Evolutionary conservation across 768 basidiomycete genomes (phyloP).

Genomic region (Leccinum variicolor): DNA sequence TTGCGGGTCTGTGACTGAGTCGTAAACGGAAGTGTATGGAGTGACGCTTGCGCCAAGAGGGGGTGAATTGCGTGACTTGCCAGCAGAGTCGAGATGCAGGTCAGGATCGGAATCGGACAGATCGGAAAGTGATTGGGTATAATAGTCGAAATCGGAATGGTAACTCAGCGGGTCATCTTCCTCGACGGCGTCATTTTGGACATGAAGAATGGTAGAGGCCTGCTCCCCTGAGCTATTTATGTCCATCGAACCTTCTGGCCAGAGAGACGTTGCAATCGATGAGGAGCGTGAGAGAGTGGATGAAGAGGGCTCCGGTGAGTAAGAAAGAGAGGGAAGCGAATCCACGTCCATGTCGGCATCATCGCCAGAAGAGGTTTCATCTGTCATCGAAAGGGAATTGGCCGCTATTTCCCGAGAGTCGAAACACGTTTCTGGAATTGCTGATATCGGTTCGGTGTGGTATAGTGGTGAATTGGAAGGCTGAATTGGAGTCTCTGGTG

Average conservation of each 20-base stretch:
- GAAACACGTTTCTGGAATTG: constrained; percentile 4
- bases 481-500: not conserved
- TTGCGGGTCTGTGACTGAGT: constrained; percentile 29
- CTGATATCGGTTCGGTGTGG: not conserved
- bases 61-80: constrained; percentile 7
- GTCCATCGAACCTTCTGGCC: constrained; percentile 13
- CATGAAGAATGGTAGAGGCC: not conserved
- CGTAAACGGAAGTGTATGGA: constrained; percentile 20
- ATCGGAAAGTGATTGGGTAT: constrained; percentile 31
- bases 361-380: constrained; percentile 23
- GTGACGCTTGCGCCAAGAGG: constrained; percentile 11
- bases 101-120: constrained; percentile 30
- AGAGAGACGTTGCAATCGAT: constrained; percentile 38
- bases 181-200: constrained; percentile 11
- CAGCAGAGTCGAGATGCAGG: constrained; percentile 3
- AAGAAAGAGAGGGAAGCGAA: constrained; percentile 34
- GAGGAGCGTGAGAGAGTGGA: constrained; percentile 42
- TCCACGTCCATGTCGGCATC: constrained; percentile 31
- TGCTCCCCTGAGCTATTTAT: constrained; percentile 16
- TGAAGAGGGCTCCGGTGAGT: constrained; percentile 31
- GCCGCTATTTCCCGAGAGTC: constrained; percentile 6
- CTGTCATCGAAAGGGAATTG: constrained; percentile 8
- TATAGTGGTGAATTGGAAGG: not conserved
- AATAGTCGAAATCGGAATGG: constrained; percentile 36
- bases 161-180: constrained; percentile 33